phyloP scores from a whole-genome alignment of 108 stramenopile genomes.

The Cyclotella distinguenda region DNA sequence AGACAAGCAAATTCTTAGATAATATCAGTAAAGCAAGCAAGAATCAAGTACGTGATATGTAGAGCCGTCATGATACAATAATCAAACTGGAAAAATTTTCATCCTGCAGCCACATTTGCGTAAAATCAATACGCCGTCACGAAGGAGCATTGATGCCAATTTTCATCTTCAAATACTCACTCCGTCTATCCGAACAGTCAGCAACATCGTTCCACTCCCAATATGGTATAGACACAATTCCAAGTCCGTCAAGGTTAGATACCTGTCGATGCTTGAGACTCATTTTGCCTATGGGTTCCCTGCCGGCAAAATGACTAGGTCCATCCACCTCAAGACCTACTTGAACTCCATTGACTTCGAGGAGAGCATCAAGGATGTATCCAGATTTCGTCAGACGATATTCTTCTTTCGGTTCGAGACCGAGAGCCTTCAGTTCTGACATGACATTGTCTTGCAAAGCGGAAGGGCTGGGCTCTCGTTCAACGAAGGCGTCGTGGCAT shows the following conservation, averaged over 20 bases:
- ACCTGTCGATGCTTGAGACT: slow-evolving; percentile 14
- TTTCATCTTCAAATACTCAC: neutral
- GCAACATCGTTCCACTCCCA: slow-evolving; percentile 11
- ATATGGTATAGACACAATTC: slow-evolving; percentile 8
- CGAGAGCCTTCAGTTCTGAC: slow-evolving; percentile 2
- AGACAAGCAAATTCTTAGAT: too few relatives aligned
- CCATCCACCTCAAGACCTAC: slow-evolving; percentile 32
- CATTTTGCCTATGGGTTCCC: slow-evolving; percentile 1
- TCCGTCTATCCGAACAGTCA: neutral
- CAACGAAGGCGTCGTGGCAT: slow-evolving; percentile 5
- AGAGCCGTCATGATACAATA: too few relatives aligned
- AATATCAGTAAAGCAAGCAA: too few relatives aligned
- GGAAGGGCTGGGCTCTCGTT: neutral
- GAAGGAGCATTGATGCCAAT: neutral
- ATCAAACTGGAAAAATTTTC: too few relatives aligned
- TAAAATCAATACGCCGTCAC: too few relatives aligned
- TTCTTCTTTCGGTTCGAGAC: slow-evolving; percentile 3
- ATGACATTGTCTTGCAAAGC: slow-evolving; percentile 7
- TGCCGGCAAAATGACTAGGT: slow-evolving; percentile 15
- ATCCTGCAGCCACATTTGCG: too few relatives aligned
- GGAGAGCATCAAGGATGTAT: slow-evolving; percentile 8
- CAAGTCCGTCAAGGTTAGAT: neutral
- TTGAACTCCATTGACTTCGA: slow-evolving; percentile 1
- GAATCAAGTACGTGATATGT: too few relatives aligned
- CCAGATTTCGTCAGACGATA: neutral